Conservation (phyloP, 2,329 filamentous ascomycete genomes). For the Pezicula rhizophila region DNA sequence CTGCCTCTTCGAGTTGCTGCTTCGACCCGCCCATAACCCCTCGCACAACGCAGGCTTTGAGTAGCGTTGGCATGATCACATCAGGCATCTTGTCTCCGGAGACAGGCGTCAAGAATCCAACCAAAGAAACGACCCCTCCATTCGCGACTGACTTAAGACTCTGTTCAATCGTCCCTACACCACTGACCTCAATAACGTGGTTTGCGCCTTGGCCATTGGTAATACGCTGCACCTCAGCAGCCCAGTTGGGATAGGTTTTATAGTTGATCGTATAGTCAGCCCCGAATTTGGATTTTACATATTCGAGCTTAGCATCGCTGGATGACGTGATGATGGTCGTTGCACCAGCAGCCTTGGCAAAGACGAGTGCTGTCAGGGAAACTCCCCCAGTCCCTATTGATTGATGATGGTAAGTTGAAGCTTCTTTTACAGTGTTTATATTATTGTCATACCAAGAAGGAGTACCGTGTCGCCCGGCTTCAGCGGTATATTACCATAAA, state of each 20-base stretch:
- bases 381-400: constrained; percentile 41
- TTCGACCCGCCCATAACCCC: constrained; percentile 31
- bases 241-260: constrained; percentile 50
- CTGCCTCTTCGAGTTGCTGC: constrained; percentile 29
- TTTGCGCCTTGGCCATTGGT: constrained; percentile 48
- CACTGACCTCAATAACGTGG: constrained; percentile 59
- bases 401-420: not conserved
- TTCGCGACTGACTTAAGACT: constrained; percentile 39
- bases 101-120: constrained; percentile 33
- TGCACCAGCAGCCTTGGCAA: constrained; percentile 40
- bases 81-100: constrained; percentile 26
- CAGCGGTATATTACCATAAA: constrained; percentile 36
- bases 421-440: constrained; percentile 3
- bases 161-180: constrained; percentile 52
- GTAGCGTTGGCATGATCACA: constrained; percentile 22
- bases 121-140: constrained; percentile 39
- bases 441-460: constrained; percentile 29
- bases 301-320: constrained; percentile 39
- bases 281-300: constrained; percentile 39
- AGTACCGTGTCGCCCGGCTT: constrained; percentile 35
- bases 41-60: constrained; percentile 27
- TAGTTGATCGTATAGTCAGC: constrained; percentile 58
- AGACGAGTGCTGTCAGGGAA: constrained; percentile 36
- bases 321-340: constrained; percentile 44
- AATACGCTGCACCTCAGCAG: constrained; percentile 46